Evolutionary conservation across 2,329 filamentous ascomycete genomes (phyloP).

Genomic region (Curvularia verruculosa): DNA sequence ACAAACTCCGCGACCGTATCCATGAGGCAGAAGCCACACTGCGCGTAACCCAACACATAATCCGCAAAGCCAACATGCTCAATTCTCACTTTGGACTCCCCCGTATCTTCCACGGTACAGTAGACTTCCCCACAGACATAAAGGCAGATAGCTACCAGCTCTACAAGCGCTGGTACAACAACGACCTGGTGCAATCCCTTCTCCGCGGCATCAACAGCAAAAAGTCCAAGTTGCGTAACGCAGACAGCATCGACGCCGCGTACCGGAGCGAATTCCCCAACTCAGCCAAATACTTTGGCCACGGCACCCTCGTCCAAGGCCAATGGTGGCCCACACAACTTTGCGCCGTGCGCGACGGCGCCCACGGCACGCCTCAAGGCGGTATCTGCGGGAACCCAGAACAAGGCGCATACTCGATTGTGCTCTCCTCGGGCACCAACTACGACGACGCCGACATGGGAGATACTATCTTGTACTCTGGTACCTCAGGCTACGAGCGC

Average conservation of each 20-base stretch:
- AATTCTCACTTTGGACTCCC: constrained; percentile 46
- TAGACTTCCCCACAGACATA: constrained; percentile 55
- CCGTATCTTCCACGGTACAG: constrained; percentile 47
- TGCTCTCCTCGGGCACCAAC: constrained; percentile 55
- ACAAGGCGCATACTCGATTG: constrained; percentile 61
- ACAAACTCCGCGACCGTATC: constrained; percentile 45
- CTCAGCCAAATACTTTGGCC: constrained; percentile 46
- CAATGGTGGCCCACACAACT: constrained; percentile 64
- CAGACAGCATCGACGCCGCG: constrained; percentile 32
- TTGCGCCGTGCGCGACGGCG: constrained; percentile 59
- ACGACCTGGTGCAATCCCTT: constrained; percentile 53
- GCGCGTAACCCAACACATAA: constrained; percentile 36
- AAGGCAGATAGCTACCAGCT: constrained; percentile 55
- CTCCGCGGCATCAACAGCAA: constrained; percentile 52
- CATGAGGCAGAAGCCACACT: constrained; percentile 50
- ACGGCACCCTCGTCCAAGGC: constrained; percentile 52
- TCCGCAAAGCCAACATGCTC: constrained; percentile 48
- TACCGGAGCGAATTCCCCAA: constrained; percentile 26
- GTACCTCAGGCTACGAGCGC: constrained; percentile 52
- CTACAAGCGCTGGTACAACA: constrained; percentile 53
- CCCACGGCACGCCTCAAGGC: constrained; percentile 57
- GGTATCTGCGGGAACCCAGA: constrained; percentile 56
- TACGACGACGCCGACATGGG: constrained; percentile 60
- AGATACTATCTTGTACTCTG: constrained; percentile 58
- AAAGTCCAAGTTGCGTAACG: constrained; percentile 27